Evolutionary conservation across 495 filamentous ascomycete species (phyloP).

Genomic region (Lasiosphaeriaceae sp.): DNA sequence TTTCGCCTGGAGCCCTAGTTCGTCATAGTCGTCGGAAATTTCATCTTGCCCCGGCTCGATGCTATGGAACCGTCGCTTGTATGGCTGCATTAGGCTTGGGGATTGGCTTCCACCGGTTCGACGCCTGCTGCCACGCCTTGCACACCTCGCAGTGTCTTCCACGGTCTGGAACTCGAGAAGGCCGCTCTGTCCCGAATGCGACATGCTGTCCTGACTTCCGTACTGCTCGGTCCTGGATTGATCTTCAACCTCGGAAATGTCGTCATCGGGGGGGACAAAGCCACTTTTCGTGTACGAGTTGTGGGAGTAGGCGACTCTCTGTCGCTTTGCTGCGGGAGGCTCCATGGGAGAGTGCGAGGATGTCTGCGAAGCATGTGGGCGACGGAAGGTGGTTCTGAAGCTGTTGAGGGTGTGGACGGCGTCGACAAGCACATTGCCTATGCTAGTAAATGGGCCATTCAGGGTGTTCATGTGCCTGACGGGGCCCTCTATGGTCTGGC

Average conservation of each 20-base stretch:
- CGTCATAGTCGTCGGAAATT: slow-evolving; percentile 12
- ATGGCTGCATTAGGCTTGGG: neutral
- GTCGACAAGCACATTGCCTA: neutral
- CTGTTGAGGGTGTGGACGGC: neutral
- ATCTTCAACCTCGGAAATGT: slow-evolving; percentile 21
- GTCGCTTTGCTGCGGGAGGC: slow-evolving; percentile 26
- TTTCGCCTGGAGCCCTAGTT: neutral
- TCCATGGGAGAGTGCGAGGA: neutral
- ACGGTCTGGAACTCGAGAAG: slow-evolving; percentile 22
- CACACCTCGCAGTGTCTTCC: slow-evolving; percentile 1
- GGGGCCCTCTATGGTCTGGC: too few relatives aligned
- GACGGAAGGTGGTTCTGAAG: neutral
- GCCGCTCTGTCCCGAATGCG: slow-evolving; percentile 5
- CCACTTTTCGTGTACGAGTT: neutral
- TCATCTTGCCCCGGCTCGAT: slow-evolving; percentile 11
- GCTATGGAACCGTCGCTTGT: neutral
- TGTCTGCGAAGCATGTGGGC: neutral
- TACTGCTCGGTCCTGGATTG: slow-evolving; percentile 1
- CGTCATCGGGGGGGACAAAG: neutral
- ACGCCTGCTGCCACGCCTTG: slow-evolving; percentile 4
- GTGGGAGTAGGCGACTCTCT: slow-evolving; percentile 12
- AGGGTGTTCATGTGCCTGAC: too few relatives aligned
- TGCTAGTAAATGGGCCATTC: neutral
- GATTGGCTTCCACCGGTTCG: slow-evolving; percentile 1
- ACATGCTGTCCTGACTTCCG: slow-evolving; percentile 17